Percentiles rank a stretch among this genome's conserved stretches.
Conservation (phyloP, 495 filamentous ascomycete genomes). For the Hypoxylon lienhwacheense region DNA sequence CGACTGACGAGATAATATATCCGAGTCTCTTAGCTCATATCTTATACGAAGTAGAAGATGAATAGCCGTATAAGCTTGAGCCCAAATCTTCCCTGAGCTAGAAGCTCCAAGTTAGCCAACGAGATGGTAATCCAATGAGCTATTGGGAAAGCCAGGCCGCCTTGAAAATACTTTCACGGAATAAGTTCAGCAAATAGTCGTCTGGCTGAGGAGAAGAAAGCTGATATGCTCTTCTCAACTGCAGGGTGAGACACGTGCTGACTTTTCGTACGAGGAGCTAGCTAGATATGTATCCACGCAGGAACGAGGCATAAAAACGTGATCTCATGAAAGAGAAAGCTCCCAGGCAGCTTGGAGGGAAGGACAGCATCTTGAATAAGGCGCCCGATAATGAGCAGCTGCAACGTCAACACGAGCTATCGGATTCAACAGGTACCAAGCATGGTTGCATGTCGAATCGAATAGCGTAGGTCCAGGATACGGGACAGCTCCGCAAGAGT, state of each 20-base stretch:
- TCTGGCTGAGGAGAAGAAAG: constrained; percentile 10
- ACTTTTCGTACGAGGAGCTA: constrained; percentile 13
- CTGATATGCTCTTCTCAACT: constrained; percentile 10
- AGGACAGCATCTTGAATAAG: constrained; percentile 28
- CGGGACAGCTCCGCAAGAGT: constrained; percentile 13
- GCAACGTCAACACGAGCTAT: constrained; percentile 28
- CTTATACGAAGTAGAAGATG: constrained; percentile 3
- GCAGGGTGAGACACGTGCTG: constrained; percentile 1
- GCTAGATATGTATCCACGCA: neutral
- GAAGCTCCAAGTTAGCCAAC: constrained; percentile 26
- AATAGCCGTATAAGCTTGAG: constrained; percentile 17
- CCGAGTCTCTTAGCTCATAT: constrained; percentile 20
- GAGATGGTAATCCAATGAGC: constrained; percentile 6
- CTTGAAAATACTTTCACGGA: constrained; percentile 17
- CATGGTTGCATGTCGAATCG: constrained; percentile 22
- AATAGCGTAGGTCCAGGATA: no score
- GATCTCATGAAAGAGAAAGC: constrained; percentile 20
- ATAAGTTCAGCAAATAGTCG: constrained; percentile 16
- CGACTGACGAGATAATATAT: constrained; percentile 8
- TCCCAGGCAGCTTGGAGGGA: constrained; percentile 11
- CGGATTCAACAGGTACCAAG: constrained; percentile 31
- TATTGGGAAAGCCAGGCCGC: constrained; percentile 15
- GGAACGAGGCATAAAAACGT: constrained; percentile 12
- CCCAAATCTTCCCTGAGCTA: constrained; percentile 12
- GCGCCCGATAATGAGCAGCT: constrained; percentile 12